phyloP scores from a whole-genome alignment of 257 asterid species.

The Fraxinus quadrangulata region DNA sequence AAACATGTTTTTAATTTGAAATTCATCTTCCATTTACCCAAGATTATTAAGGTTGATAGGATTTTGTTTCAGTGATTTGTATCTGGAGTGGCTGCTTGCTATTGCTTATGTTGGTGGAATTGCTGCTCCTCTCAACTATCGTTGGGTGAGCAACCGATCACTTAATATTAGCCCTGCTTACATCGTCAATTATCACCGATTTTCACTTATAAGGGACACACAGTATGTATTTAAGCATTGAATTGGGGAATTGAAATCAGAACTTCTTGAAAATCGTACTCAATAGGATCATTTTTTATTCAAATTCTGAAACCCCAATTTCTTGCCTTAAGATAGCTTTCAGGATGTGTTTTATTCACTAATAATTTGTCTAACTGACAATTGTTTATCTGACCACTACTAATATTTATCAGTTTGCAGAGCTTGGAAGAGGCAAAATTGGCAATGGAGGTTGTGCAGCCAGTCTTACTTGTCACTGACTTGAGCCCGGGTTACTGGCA shows the following conservation, averaged over 20 bases:
- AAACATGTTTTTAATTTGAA: background rate
- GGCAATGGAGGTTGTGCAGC: conserved; percentile 71
- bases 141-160: conserved; percentile 61
- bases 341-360: background rate
- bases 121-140: conserved; percentile 85
- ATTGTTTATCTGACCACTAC: background rate
- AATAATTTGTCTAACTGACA: background rate
- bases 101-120: conserved; percentile 83
- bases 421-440: conserved; percentile 80
- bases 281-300: conserved; percentile 1
- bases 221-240: background rate
- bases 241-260: background rate
- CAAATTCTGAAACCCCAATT: background rate
- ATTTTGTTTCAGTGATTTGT: conserved; percentile 59
- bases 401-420: conserved; percentile 36
- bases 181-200: background rate
- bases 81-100: conserved; percentile 90
- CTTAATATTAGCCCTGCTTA: background rate
- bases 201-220: background rate
- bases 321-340: background rate
- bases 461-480: conserved; percentile 65
- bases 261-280: background rate
- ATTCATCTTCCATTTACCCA: background rate
- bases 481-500: conserved; percentile 67
- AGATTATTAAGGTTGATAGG: background rate